Base-by-base conservation (phyloP, 495 filamentous ascomycete genomes). In the Tuber umbilicatum region DNA sequence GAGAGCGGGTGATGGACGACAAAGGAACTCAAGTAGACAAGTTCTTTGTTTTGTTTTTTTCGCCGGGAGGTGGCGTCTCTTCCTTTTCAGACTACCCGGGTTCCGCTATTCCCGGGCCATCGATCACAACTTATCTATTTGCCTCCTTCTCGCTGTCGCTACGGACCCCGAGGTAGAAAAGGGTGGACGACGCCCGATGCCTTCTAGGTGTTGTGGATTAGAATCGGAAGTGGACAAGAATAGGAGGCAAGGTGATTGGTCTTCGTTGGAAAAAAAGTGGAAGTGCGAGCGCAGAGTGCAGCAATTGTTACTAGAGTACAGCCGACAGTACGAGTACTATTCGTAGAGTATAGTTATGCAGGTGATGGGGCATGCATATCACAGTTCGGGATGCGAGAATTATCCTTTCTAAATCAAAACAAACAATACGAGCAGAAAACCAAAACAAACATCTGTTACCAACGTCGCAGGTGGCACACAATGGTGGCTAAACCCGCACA, bases 201-300 rank as follows among this genome's bases (percentile, higher is more conserved):
- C 55, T 64, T 35, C 27, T 14, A 17, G 12, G 55, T 41, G 60
- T 67, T 68, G 50, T 68, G 23, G 39, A 40, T 69, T 68, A 68
- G 70, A 74, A 68, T 38, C 43, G 73, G 75, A 50, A 75, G 60
- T 14, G 70, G 39, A 60, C 72, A 68, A 67, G 35, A 72, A 43
- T 42, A 78, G 42, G 68, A 64, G 12, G 55, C 55, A 64, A 43
- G 41, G 60, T n/a, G 45, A 74, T 74, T 79, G 72, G 77, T 68
- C 55, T 27, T 31, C 16, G 69, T 50, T 45, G 39, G 68, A 38
- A 73, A 41, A 60, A 76, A 78, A 43, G 64, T 38, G 41, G 40
- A 74, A 67, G 70, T 40, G 76, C 71, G 47, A 69, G 72, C 70
- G 71, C 71, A 74, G 73, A 47, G 73, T 72, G 75, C 75, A 78